phyloP scores from a whole-genome alignment of 2,329 filamentous ascomycete genomes.

The Gyromitra esculenta region DNA sequence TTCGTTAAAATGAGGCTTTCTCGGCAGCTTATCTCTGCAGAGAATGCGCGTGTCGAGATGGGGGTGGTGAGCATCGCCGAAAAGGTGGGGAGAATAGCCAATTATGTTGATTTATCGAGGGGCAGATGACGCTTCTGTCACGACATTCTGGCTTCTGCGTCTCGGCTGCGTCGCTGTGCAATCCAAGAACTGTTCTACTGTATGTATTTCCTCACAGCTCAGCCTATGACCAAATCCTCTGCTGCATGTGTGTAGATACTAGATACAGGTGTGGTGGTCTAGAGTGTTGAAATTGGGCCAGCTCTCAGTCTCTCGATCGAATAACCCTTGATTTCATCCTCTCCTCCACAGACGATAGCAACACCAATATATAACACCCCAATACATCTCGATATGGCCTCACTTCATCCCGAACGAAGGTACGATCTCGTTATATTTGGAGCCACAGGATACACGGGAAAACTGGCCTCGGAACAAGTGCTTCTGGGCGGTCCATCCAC shows the following conservation, averaged over 20 bases:
- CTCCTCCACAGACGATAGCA: background rate
- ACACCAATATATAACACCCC: background rate
- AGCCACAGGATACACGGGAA: constrained; percentile 84
- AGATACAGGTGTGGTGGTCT: background rate
- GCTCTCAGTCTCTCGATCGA: background rate
- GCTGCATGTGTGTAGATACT: background rate
- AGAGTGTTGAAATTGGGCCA: background rate
- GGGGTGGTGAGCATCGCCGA: background rate
- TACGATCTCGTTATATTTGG: constrained; percentile 75
- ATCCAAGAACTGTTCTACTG: background rate
- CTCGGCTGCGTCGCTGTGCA: background rate
- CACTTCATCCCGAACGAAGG: constrained; percentile 60
- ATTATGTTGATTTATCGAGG: background rate
- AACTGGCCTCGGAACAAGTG: constrained; percentile 78
- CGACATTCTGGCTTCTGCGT: background rate
- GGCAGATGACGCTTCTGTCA: background rate
- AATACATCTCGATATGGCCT: constrained; percentile 59
- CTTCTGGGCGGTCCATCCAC: constrained; percentile 75
- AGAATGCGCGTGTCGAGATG: background rate
- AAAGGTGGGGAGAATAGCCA: background rate
- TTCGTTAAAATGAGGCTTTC: background rate
- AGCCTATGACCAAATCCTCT: background rate
- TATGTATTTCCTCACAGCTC: too few relatives aligned
- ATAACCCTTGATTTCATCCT: background rate
- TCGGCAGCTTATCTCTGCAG: too few relatives aligned